Conservation (phyloP, 2,329 filamentous ascomycete species). For the Exophiala spinifera region DNA sequence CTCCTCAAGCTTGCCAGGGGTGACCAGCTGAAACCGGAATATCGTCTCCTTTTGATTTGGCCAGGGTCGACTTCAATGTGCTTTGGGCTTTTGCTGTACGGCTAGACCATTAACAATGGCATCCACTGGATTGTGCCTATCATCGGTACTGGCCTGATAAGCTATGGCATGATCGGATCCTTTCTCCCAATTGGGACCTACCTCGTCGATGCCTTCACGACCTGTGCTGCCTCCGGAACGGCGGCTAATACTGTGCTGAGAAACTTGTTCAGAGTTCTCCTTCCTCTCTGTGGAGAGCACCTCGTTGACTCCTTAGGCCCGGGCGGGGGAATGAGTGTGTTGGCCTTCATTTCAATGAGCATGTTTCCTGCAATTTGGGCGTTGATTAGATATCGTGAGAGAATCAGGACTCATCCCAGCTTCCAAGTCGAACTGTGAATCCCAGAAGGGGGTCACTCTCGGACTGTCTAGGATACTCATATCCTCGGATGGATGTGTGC, state of each 20-base stretch:
- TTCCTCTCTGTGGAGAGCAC: constrained; percentile 55
- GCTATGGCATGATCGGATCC: constrained; percentile 32
- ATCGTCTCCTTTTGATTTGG: constrained; percentile 50
- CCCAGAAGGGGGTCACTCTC: no score
- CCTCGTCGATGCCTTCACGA: constrained; percentile 59
- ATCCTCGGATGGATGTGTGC: no score
- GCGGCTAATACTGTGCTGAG: constrained; percentile 63
- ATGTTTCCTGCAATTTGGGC: no score
- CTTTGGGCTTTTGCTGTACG: constrained; percentile 55
- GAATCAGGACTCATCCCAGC: no score
- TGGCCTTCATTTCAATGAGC: no score
- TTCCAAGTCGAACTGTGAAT: no score
- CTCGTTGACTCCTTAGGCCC: constrained; percentile 61
- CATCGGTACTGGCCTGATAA: constrained; percentile 37
- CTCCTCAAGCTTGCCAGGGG: constrained; percentile 23
- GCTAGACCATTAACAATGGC: constrained; percentile 43
- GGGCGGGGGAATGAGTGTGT: constrained; percentile 27
- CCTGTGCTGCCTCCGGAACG: constrained; percentile 61
- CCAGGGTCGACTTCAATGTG: constrained; percentile 53
- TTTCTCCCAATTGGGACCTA: constrained; percentile 60
- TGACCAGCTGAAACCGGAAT: constrained; percentile 49
- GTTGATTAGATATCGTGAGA: no score
- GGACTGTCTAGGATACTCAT: no score
- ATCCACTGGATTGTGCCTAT: constrained; percentile 49
- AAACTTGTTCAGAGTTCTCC: constrained; percentile 50